Evolutionary conservation across 305 asterid genomes (phyloP).

Genomic region (Salvia sclarea): DNA sequence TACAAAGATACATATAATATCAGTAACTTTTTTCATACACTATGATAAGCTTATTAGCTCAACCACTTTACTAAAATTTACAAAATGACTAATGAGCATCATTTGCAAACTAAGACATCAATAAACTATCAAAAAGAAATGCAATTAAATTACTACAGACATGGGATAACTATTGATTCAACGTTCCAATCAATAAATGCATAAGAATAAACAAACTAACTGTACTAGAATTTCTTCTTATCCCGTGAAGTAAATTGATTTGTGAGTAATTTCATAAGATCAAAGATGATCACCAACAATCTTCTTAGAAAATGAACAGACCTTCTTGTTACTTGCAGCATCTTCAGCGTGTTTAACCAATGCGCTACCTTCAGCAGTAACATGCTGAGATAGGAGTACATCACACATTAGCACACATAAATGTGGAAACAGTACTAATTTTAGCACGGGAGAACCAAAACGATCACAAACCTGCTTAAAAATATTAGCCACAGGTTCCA

Average conservation of each 20-base stretch:
- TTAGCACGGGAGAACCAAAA: slow-evolving; percentile 14
- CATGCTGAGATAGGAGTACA: slow-evolving; percentile 64
- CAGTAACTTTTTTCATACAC: not conserved
- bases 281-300: slow-evolving; percentile 4
- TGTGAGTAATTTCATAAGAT: not conserved
- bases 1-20: not conserved
- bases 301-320: slow-evolving; percentile 17
- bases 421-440: slow-evolving; percentile 9
- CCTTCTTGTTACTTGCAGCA: slow-evolving; percentile 95
- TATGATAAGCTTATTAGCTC: not conserved
- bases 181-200: slow-evolving; percentile 12
- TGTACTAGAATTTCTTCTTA: slow-evolving; percentile 5
- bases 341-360: slow-evolving; percentile 97
- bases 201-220: not conserved
- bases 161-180: slow-evolving; percentile 3
- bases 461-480: slow-evolving; percentile 82
- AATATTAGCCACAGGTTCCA: slow-evolving; percentile 85
- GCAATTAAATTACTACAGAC: not conserved
- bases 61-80: not conserved
- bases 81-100: not conserved
- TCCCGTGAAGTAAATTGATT: not conserved
- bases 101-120: not conserved
- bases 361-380: slow-evolving; percentile 92
- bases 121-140: not conserved
- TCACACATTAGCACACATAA: slow-evolving; percentile 13